These are phyloP conservation scores for Phytopythium chamaehyphon DNA, from an alignment of 352 stramenopile genomes.

Conservation along the genomic window DNA sequence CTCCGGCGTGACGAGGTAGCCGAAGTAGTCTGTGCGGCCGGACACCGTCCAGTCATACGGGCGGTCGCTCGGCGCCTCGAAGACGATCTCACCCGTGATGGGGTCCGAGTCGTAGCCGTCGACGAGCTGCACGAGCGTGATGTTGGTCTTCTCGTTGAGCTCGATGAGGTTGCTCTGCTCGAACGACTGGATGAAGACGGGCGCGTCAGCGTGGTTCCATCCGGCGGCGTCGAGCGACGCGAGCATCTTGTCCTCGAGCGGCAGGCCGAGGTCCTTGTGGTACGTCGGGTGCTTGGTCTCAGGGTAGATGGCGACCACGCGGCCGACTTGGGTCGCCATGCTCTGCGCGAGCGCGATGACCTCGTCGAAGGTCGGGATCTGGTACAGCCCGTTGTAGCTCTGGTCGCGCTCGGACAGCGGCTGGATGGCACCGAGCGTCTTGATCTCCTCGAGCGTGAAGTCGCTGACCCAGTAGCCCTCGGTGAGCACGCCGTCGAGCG, in stretches of 20 bases:
- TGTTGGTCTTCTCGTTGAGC: slow-evolving; percentile 54
- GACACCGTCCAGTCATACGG: slow-evolving; percentile 68
- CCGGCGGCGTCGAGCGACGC: slow-evolving; percentile 57
- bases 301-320: slow-evolving; percentile 80
- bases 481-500: slow-evolving; percentile 48
- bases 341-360: slow-evolving; percentile 79
- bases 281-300: slow-evolving; percentile 88
- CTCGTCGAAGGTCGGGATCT: slow-evolving; percentile 87
- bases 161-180: slow-evolving; percentile 69
- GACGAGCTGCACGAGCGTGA: slow-evolving; percentile 82
- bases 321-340: slow-evolving; percentile 52
- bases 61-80: slow-evolving; percentile 32
- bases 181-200: slow-evolving; percentile 76
- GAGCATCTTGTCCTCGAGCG: slow-evolving; percentile 77
- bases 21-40: slow-evolving; percentile 48
- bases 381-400: slow-evolving; percentile 78
- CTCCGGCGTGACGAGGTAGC: slow-evolving; percentile 46
- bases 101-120: slow-evolving; percentile 51
- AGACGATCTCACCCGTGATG: slow-evolving; percentile 46
- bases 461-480: slow-evolving; percentile 87
- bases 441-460: slow-evolving; percentile 90
- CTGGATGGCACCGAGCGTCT: slow-evolving; percentile 81
- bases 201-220: slow-evolving; percentile 62
- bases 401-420: slow-evolving; percentile 71
- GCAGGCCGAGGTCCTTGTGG: slow-evolving; percentile 58